Conservation (phyloP, 1,139 yeast genomes). For the Geotrichum europaeum region DNA sequence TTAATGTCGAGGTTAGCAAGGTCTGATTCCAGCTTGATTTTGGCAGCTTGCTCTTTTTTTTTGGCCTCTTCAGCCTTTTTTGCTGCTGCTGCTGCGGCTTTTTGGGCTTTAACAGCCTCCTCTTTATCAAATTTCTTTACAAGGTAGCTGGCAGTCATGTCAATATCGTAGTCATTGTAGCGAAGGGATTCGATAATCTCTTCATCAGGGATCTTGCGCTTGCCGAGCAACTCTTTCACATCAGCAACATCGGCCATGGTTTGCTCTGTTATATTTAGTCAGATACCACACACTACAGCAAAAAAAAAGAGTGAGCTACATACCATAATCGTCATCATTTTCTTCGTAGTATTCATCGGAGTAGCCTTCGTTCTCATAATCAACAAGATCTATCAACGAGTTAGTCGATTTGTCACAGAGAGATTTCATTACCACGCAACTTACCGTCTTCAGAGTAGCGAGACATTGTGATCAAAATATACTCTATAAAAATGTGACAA, state of each 20-base stretch:
- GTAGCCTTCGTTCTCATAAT: constrained; percentile 27
- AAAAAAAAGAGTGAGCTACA: background rate
- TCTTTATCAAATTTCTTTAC: constrained; percentile 35
- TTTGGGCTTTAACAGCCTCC: background rate
- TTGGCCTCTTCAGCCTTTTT: constrained; percentile 6
- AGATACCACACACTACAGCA: background rate
- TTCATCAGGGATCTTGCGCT: constrained; percentile 44
- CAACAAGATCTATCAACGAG: constrained; percentile 23
- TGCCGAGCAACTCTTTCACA: constrained; percentile 44
- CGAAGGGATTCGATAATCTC: constrained; percentile 57
- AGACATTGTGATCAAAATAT: background rate
- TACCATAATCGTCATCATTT: constrained; percentile 27
- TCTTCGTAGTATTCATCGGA: constrained; percentile 20
- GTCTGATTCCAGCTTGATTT: background rate
- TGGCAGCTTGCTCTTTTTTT: constrained; percentile 2
- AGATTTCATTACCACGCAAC: background rate
- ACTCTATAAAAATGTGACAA: background rate
- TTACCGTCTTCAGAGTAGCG: background rate
- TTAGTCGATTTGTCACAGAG: background rate
- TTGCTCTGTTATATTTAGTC: constrained; percentile 13
- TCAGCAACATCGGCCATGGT: constrained; percentile 30
- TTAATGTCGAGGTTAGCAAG: background rate
- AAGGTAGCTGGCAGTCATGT: constrained; percentile 49
- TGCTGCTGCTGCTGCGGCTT: constrained; percentile 1
- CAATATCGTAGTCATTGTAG: constrained; percentile 53